These are phyloP conservation scores for Macrophomina pseudophaseolina DNA, from an alignment of 2,329 filamentous ascomycete genomes.

Conservation along the genomic window DNA sequence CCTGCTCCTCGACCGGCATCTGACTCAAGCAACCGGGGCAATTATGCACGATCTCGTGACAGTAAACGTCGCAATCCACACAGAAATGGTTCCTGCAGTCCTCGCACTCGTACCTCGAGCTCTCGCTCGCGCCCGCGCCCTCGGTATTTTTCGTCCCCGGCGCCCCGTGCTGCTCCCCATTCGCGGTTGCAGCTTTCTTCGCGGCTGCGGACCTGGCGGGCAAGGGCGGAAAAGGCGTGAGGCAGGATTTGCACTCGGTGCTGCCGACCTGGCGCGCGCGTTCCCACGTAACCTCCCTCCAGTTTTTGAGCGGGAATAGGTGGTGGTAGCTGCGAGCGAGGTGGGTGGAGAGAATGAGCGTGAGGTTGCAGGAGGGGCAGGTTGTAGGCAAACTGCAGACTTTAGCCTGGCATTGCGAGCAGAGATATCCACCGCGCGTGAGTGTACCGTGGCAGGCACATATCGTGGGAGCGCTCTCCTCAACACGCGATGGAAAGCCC, in stretches of 20 bases:
- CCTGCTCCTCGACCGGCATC: neutral
- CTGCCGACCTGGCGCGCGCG: slow-evolving; percentile 59
- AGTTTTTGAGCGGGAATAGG: slow-evolving; percentile 69
- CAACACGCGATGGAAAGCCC: slow-evolving; percentile 90
- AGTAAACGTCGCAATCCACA: slow-evolving; percentile 96
- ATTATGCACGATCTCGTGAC: slow-evolving; percentile 93
- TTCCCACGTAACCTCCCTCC: slow-evolving; percentile 86
- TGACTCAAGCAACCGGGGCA: slow-evolving; percentile 81
- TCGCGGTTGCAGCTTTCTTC: neutral
- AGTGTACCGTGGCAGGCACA: slow-evolving; percentile 91
- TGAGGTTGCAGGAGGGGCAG: slow-evolving; percentile 89
- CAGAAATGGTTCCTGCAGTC: slow-evolving; percentile 92
- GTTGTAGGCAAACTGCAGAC: slow-evolving; percentile 90
- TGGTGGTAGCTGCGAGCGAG: slow-evolving; percentile 47
- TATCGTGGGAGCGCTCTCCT: slow-evolving; percentile 73
- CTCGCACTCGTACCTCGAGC: slow-evolving; percentile 84
- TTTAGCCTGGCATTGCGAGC: slow-evolving; percentile 85
- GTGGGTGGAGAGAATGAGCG: slow-evolving; percentile 84
- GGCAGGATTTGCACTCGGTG: slow-evolving; percentile 77
- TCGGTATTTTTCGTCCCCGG: slow-evolving; percentile 36
- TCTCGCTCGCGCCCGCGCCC: slow-evolving; percentile 78
- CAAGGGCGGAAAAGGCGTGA: slow-evolving; percentile 69
- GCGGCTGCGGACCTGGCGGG: slow-evolving; percentile 35
- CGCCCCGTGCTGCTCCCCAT: slow-evolving; percentile 34
- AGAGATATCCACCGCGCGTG: slow-evolving; percentile 83